Evolutionary conservation across 2,329 filamentous ascomycete genomes (phyloP), one percentile per base, ranked within the genome.

Genomic region (Aspergillus transmontanensis): DNA sequence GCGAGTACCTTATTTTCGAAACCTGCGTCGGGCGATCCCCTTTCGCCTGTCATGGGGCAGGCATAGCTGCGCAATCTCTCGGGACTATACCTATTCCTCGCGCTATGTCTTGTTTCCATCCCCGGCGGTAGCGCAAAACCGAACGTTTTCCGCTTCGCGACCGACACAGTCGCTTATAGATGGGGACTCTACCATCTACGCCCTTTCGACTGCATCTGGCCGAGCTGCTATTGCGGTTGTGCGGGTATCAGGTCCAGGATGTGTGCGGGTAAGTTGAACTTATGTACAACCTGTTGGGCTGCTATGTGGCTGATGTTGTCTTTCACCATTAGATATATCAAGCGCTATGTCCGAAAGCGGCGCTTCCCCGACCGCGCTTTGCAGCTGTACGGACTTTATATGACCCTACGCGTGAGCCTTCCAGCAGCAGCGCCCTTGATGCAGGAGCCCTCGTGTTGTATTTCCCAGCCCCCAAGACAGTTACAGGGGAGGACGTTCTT

Each of bases 201-300:
- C 95, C 0, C 81, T 98, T 0, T 97, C 94, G 0, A 96, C 94
- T 0, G 93, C 92, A 0, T 83, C 90, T 12, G 95, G 94, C 1
- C 89, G 89, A 74, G 93, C 93, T 50, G 95, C 93, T 1, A 97
- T 99, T 75, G 94, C 94, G 1, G 89, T 98, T 41, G 88, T 98
- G 58, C 88, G 95, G 16, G 84, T 97, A 30, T 97, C 95, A 5
- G 95, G 95, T 0, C 85, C 91, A 32, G 87, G 88, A 51, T 94
- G 91, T 77, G 78, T 86, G 63, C 82, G 89, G 71, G 89, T 92
- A 81, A 71, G 79, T 64, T 21, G 43, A 21, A 26, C n/a, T 32
- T 26, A 9, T 10, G 5, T n/a, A 19, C 36, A 23, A 39, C 32
- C 53, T 1, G 10, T 14, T 23, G 46, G 34, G 23, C 50, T 21